Evolutionary conservation across 2,329 filamentous ascomycete species (phyloP).

Genomic region (Fusarium falciforme): DNA sequence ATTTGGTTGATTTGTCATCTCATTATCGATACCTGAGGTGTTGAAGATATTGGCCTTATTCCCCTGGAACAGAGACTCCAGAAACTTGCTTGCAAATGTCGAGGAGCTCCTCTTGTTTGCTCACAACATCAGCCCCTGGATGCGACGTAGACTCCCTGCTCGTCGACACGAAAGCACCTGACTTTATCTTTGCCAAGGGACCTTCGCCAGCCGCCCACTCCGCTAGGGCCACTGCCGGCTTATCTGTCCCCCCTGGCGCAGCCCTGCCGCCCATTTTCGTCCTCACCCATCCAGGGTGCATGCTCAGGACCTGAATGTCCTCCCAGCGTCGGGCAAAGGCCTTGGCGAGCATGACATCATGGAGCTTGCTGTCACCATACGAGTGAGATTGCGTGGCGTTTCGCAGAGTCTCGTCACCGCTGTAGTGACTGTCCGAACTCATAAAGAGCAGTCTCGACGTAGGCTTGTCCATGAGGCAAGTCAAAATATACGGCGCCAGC

Average conservation of each 20-base stretch:
- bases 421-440: constrained; percentile 34
- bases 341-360: constrained; percentile 36
- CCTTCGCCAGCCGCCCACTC: constrained; percentile 28
- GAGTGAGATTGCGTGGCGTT: constrained; percentile 29
- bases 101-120: constrained; percentile 31
- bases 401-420: constrained; percentile 25
- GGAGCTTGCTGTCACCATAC: constrained; percentile 34
- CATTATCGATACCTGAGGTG: background rate
- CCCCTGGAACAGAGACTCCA: background rate
- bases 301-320: constrained; percentile 30
- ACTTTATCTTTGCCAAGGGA: background rate
- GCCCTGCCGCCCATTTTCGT: constrained; percentile 34
- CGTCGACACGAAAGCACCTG: constrained; percentile 28
- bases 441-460: constrained; percentile 25
- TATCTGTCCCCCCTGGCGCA: constrained; percentile 13
- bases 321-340: constrained; percentile 28
- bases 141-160: constrained; percentile 18
- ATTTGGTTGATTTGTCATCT: background rate
- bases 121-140: constrained; percentile 18
- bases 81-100: constrained; percentile 23
- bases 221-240: constrained; percentile 24
- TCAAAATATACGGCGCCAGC: constrained; percentile 31
- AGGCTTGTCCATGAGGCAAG: constrained; percentile 29
- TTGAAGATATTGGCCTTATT: background rate
- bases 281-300: constrained; percentile 36